These are phyloP conservation scores for Euryodendron excelsum DNA, from an alignment of 148 eudicot species.

Conservation along the genomic window DNA sequence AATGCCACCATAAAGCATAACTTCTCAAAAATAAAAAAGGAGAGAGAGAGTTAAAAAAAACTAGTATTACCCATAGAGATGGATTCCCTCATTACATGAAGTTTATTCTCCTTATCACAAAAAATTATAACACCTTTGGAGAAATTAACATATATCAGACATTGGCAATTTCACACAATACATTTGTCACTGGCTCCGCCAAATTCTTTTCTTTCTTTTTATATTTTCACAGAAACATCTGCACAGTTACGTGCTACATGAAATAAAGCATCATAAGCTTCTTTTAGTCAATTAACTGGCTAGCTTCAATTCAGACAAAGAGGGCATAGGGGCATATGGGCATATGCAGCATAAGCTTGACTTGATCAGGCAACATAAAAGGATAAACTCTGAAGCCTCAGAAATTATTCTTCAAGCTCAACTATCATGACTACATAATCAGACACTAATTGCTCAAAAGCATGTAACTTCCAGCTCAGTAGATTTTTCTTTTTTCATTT, in stretches of 20 bases:
- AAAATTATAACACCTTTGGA: neutral
- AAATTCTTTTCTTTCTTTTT: too few relatives aligned
- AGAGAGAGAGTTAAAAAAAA: neutral
- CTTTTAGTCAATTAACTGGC: slow-evolving; percentile 3
- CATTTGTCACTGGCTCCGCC: neutral
- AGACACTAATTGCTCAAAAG: neutral
- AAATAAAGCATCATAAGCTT: neutral
- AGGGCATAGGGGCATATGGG: neutral
- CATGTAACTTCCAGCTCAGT: neutral
- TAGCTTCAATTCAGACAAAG: neutral
- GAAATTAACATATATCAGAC: neutral
- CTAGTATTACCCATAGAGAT: neutral
- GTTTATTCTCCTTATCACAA: neutral
- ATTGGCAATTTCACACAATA: neutral
- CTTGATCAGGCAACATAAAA: neutral
- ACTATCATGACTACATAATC: neutral
- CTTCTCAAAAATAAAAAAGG: neutral
- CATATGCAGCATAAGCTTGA: slow-evolving; percentile 1
- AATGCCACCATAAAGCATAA: neutral
- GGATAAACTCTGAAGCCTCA: neutral
- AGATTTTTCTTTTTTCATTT: neutral
- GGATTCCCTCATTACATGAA: neutral
- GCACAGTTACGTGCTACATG: neutral
- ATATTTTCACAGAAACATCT: neutral
- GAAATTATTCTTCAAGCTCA: neutral